These are phyloP conservation scores for Chlorella sp. DNA, from an alignment of 139 green algal genomes.

Conservation along the genomic window DNA sequence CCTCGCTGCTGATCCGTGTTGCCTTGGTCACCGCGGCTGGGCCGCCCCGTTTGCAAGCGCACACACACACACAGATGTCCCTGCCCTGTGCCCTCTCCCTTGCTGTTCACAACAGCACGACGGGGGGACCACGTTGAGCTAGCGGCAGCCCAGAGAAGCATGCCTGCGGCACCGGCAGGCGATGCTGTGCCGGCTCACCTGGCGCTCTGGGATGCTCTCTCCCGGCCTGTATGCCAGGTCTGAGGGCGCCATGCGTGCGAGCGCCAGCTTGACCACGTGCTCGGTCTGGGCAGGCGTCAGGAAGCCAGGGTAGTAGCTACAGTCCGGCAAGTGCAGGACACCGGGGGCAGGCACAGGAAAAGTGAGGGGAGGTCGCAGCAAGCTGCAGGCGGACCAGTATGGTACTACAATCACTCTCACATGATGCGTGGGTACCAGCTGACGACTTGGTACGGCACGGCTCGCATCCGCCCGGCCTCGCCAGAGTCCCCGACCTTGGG, in stretches of 20 bases:
- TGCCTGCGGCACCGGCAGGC: no score
- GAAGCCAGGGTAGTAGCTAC: slow-evolving; percentile 45
- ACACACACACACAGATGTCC: not conserved
- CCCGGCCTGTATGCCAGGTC: slow-evolving; percentile 27
- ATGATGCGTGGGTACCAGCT: slow-evolving; percentile 38
- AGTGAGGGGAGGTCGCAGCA: no score
- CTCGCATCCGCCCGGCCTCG: not conserved
- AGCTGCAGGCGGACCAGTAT: no score
- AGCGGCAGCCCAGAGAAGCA: no score
- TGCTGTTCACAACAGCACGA: not conserved
- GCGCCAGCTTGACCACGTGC: slow-evolving; percentile 33
- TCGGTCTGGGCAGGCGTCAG: slow-evolving; percentile 16
- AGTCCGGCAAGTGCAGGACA: no score
- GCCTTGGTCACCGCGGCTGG: no score
- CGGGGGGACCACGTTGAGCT: not conserved
- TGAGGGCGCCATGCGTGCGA: slow-evolving; percentile 21
- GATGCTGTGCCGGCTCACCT: no score
- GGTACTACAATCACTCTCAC: no score
- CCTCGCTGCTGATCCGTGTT: no score
- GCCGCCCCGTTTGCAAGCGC: no score
- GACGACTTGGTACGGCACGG: slow-evolving; percentile 25
- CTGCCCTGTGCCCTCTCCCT: not conserved
- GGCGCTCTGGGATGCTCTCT: not conserved
- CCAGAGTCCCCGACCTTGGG: not conserved
- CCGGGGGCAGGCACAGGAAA: no score